Conservation (phyloP, 2,329 filamentous ascomycete species). For the Alternaria novae-zelandiae region DNA sequence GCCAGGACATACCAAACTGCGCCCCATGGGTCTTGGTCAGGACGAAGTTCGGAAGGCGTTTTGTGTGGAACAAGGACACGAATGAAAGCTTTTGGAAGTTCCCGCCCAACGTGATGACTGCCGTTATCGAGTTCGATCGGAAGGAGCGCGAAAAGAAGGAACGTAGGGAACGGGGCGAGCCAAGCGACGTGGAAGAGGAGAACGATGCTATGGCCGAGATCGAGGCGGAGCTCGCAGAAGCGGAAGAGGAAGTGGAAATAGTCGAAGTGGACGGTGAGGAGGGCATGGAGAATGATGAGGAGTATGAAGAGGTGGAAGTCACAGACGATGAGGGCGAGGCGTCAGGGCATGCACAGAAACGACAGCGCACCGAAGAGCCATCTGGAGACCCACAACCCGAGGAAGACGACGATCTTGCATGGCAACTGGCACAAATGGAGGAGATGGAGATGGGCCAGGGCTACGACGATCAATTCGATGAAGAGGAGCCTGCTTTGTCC, state of each 20-base stretch:
- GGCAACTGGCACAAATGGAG: conserved; percentile 88
- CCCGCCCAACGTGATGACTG: conserved; percentile 82
- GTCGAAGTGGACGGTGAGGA: conserved; percentile 47
- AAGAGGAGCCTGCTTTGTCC: conserved; percentile 71
- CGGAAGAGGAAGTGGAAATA: conserved; percentile 40
- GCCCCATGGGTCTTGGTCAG: conserved; percentile 92
- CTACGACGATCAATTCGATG: conserved; percentile 76
- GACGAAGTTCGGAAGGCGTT: conserved; percentile 86
- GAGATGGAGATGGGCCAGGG: conserved; percentile 74
- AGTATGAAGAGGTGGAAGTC: conserved; percentile 81
- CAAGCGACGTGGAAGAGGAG: conserved; percentile 40
- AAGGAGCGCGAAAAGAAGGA: conserved; percentile 74
- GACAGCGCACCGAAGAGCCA: conserved; percentile 54
- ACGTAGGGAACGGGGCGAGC: conserved; percentile 56
- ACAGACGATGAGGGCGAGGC: conserved; percentile 63
- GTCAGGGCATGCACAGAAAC: conserved; percentile 54
- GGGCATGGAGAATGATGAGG: conserved; percentile 65
- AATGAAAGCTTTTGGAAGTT: conserved; percentile 95
- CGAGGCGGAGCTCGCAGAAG: conserved; percentile 38
- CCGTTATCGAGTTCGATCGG: conserved; percentile 69
- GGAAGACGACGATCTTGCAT: conserved; percentile 92
- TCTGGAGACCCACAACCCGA: conserved; percentile 65
- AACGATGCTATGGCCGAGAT: conserved; percentile 42
- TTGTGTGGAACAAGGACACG: conserved; percentile 86
- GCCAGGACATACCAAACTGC: conserved; percentile 77